These are phyloP conservation scores for Vanderwaltozyma tropicalis DNA, from an alignment of 805 yeast genomes.

Conservation along the genomic window DNA sequence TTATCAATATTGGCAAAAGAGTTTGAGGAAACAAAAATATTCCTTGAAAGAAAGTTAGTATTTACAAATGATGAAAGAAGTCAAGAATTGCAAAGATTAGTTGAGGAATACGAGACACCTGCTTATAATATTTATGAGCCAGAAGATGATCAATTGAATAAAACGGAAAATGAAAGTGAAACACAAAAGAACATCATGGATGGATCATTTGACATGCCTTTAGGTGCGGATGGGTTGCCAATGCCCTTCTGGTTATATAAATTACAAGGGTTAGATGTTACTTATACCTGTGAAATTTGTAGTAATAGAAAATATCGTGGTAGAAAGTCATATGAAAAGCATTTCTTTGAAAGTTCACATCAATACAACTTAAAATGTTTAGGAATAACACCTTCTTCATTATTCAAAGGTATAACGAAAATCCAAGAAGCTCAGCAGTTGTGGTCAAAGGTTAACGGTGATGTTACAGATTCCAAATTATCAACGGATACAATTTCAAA, in stretches of 20 bases:
- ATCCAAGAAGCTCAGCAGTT: slow-evolving; percentile 61
- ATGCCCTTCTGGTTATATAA: slow-evolving; percentile 92
- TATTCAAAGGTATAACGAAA: slow-evolving; percentile 52
- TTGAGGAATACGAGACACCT: slow-evolving; percentile 26
- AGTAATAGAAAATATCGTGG: slow-evolving; percentile 69
- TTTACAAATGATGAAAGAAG: slow-evolving; percentile 61
- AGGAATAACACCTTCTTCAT: slow-evolving; percentile 48
- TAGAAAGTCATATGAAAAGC: slow-evolving; percentile 56
- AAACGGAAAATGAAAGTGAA: slow-evolving; percentile 14
- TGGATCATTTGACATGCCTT: slow-evolving; percentile 43
- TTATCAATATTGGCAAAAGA: slow-evolving; percentile 31
- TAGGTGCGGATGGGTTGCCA: slow-evolving; percentile 85
- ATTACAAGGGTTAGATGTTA: slow-evolving; percentile 70
- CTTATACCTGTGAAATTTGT: slow-evolving; percentile 76
- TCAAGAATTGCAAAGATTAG: slow-evolving; percentile 40
- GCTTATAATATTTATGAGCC: slow-evolving; percentile 32
- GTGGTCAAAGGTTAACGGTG: slow-evolving; percentile 36
- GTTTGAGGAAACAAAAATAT: slow-evolving; percentile 42
- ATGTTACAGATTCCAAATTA: background rate
- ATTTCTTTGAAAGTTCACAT: slow-evolving; percentile 66
- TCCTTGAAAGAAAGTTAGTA: slow-evolving; percentile 54
- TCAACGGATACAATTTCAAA: slow-evolving; percentile 4
- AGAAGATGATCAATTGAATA: slow-evolving; percentile 24
- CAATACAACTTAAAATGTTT: slow-evolving; percentile 60
- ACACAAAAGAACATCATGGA: slow-evolving; percentile 29